These are phyloP conservation scores for Penicillium aurantiogriseum DNA, from an alignment of 2,329 filamentous ascomycete species.

Conservation along the genomic window DNA sequence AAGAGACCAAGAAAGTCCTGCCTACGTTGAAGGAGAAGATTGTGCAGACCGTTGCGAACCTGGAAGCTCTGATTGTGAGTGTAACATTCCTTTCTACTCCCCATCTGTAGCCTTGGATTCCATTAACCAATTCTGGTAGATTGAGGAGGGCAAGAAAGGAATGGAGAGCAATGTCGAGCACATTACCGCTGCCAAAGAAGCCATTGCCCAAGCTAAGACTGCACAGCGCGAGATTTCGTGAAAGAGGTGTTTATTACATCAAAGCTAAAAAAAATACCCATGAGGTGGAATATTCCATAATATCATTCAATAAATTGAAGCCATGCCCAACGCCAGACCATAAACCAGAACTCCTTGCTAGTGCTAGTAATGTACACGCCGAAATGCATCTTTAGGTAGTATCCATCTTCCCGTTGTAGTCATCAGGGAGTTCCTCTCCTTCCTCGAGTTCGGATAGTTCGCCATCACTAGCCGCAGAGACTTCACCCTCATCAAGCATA, in stretches of 20 bases:
- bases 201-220: conserved; percentile 41
- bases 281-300: conserved; percentile 4
- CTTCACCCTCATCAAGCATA: conserved; percentile 56
- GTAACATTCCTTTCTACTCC: conserved; percentile 17
- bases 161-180: conserved; percentile 41
- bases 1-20: conserved; percentile 84
- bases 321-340: conserved; percentile 22
- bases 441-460: conserved; percentile 46
- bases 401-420: conserved; percentile 64
- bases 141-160: conserved; percentile 43
- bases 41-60: conserved; percentile 64
- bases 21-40: conserved; percentile 70
- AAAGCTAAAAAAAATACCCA: conserved; percentile 10
- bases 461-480: conserved; percentile 36
- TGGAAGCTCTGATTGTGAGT: conserved; percentile 75
- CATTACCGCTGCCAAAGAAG: conserved; percentile 44
- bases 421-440: conserved; percentile 50
- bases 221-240: conserved; percentile 41
- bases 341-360: conserved; percentile 29
- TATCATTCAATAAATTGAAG: conserved; percentile 22
- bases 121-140: conserved; percentile 23
- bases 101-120: background rate
- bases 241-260: conserved; percentile 9
- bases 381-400: conserved; percentile 41
- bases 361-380: conserved; percentile 26